Conservation (phyloP, 805 yeast species). For the Debaryomyces tyrocola region DNA sequence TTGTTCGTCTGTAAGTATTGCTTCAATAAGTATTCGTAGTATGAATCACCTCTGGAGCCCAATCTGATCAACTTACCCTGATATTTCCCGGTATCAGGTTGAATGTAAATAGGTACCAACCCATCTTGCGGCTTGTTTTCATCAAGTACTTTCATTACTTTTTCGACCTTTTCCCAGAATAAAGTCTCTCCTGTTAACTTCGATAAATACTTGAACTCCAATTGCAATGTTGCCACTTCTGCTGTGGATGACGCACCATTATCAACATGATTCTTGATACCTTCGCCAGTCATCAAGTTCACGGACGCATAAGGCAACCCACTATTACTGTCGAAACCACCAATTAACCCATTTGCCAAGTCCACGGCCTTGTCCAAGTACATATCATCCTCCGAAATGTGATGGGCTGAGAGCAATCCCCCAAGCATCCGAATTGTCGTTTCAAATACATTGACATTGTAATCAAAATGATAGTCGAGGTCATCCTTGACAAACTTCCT, state of each 20-base stretch:
- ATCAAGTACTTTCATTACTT: constrained; percentile 70
- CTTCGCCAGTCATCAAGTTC: constrained; percentile 64
- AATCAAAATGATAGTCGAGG: constrained; percentile 68
- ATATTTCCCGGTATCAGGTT: constrained; percentile 72
- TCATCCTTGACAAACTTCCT: constrained; percentile 73
- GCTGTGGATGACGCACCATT: constrained; percentile 86
- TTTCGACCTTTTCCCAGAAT: constrained; percentile 80
- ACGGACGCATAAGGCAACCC: constrained; percentile 83
- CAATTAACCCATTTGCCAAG: constrained; percentile 69
- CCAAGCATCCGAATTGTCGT: constrained; percentile 96
- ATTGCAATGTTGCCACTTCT: constrained; percentile 82
- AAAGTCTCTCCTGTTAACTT: constrained; percentile 74
- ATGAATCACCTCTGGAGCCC: constrained; percentile 92
- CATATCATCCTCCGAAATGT: constrained; percentile 65
- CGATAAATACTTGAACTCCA: constrained; percentile 82
- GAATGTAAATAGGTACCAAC: constrained; percentile 76
- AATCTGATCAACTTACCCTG: constrained; percentile 66
- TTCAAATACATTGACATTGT: constrained; percentile 80
- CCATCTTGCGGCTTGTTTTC: constrained; percentile 66
- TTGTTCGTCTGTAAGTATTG: constrained; percentile 79
- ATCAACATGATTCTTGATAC: constrained; percentile 61
- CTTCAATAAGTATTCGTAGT: constrained; percentile 84
- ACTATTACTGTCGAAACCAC: constrained; percentile 62
- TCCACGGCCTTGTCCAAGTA: constrained; percentile 77
- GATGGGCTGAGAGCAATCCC: constrained; percentile 82